These are phyloP conservation scores for Tricholoma matsutake DNA, from an alignment of 768 basidiomycete species.

Conservation along the genomic window DNA sequence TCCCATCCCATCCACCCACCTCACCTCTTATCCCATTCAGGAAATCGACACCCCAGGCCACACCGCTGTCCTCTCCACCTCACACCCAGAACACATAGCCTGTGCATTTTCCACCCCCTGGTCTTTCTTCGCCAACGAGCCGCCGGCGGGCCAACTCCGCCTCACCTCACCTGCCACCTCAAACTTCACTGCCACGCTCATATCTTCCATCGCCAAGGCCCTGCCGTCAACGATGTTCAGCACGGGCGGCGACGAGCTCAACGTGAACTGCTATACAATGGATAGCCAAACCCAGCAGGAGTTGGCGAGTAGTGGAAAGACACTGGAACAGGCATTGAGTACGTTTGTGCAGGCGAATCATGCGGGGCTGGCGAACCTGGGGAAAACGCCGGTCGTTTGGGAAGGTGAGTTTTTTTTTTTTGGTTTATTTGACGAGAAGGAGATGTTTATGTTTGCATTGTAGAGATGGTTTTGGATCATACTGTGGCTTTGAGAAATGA, in stretches of 20 bases:
- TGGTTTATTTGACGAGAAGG: not conserved
- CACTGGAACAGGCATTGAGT: constrained; percentile 61
- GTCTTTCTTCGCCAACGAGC: constrained; percentile 62
- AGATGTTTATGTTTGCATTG: constrained; percentile 24
- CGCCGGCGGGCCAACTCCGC: constrained; percentile 81
- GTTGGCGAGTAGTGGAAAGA: constrained; percentile 46
- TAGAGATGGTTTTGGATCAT: constrained; percentile 64
- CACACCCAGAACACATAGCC: constrained; percentile 74
- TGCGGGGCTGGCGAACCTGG: constrained; percentile 42
- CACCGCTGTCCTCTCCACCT: constrained; percentile 57
- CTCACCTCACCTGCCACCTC: constrained; percentile 59
- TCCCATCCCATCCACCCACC: constrained; percentile 20
- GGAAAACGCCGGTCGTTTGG: constrained; percentile 82
- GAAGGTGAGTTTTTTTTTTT: constrained; percentile 44
- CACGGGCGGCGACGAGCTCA: constrained; percentile 84
- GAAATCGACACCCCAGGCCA: constrained; percentile 88
- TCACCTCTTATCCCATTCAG: constrained; percentile 36
- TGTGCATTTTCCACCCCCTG: constrained; percentile 59
- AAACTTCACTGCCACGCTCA: constrained; percentile 53
- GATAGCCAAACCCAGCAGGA: constrained; percentile 59
- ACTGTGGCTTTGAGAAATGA: constrained; percentile 42
- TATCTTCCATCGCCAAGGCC: constrained; percentile 48
- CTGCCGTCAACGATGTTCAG: constrained; percentile 63
- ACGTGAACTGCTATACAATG: constrained; percentile 58
- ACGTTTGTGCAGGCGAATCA: constrained; percentile 60